Evolutionary conservation across 2,329 filamentous ascomycete species (phyloP).

Genomic region (Cladosporium halotolerans): DNA sequence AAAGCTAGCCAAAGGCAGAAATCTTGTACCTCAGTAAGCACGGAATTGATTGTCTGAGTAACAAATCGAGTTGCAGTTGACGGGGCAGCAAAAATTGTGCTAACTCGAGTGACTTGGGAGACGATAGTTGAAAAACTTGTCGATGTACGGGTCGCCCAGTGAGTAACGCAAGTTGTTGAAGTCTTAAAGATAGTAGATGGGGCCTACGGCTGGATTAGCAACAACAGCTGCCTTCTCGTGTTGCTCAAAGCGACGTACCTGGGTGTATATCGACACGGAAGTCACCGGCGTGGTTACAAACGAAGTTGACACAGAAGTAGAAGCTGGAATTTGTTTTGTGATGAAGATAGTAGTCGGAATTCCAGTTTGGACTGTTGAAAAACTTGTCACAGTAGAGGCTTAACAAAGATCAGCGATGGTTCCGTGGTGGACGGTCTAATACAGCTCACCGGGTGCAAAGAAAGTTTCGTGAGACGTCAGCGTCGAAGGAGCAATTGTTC

Average conservation of each 20-base stretch:
- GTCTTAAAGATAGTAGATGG: conserved; percentile 2
- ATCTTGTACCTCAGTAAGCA: background rate
- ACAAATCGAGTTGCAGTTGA: background rate
- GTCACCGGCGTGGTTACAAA: background rate
- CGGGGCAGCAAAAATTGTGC: background rate
- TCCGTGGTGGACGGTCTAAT: background rate
- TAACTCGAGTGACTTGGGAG: background rate
- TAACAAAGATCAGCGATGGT: background rate
- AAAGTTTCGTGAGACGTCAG: background rate
- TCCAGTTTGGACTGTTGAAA: background rate
- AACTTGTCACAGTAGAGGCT: conserved; percentile 3
- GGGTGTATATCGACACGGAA: conserved; percentile 5
- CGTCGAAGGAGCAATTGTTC: conserved; percentile 1
- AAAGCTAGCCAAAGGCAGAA: too few relatives aligned
- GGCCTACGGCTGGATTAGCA: background rate
- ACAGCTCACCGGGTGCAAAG: background rate
- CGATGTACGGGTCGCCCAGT: background rate
- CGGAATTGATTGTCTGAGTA: background rate
- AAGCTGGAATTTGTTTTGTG: background rate
- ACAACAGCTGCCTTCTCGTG: background rate
- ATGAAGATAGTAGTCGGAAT: background rate
- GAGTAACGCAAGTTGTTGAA: background rate
- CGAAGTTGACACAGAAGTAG: background rate
- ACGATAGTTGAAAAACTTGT: background rate
- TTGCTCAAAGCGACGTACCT: background rate